Evolutionary conservation across 306 rosid species (phyloP), one percentile per base, ranked within the genome.

Genomic region (Vigna unguiculata): DNA sequence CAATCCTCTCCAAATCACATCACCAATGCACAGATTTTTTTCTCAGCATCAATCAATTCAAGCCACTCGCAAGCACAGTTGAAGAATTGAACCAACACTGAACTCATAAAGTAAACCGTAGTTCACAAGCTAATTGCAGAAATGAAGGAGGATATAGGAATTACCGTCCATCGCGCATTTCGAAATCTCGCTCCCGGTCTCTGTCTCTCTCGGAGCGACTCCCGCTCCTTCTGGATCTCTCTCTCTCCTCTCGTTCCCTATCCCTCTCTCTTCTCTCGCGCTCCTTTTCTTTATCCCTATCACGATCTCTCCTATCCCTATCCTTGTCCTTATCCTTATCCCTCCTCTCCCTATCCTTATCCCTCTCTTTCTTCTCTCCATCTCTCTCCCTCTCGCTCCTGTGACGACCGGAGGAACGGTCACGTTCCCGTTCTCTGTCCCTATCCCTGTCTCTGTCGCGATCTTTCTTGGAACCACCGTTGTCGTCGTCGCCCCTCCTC

Each of bases 131-230:
- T 47, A 41, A 47, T 16, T 48, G 60, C 69, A 57, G 14, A 55
- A 62, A 24, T 51, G 0, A 14, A 6, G 6, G 58, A 58, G 17
- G 41, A 41, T 40, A 60, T 28, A 62, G 34, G 28, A 55, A 67
- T 66, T 87, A 94, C 98, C 95, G 85, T 90, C 80, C 84, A 24
- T 92, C 98, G 63, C 93, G 82, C 55, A 34, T 36, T 75, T 90
- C 95, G 46, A 87, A 53, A 69, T 91, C 94, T 68, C 90, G 86
- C 16, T 88, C 98, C 78, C 90, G 82, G 16, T 25, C 97, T 80
- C 80, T 82, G 11, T 88, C 96, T 13, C 96, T 87, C 13, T 82
- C 88, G 1, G 94, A 77, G 63, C 89, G 83, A 45, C 96, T 90
- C 81, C 45, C 55, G 74, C 96, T 91, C 83, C 91, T 79, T 82